Conservation (phyloP, 805 yeast genomes). For the Spathaspora sp. region DNA sequence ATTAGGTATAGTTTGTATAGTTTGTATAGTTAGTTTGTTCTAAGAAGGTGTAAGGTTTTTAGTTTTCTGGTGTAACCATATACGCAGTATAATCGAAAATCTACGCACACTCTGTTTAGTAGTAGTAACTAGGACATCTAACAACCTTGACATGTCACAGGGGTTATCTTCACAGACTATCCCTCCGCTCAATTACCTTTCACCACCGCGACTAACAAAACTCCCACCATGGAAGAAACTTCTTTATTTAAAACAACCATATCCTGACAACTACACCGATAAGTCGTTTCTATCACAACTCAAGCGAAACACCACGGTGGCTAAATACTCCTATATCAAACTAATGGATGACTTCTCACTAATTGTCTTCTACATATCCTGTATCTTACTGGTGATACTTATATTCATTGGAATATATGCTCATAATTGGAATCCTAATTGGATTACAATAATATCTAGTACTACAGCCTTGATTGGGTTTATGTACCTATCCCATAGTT, state of each 20-base stretch:
- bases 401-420: constrained; percentile 63
- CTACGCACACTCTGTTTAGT: too few species aligned
- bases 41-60: background rate
- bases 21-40: background rate
- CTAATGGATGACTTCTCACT: constrained; percentile 71
- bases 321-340: constrained; percentile 57
- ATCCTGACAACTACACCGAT: constrained; percentile 91
- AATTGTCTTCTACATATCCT: constrained; percentile 62
- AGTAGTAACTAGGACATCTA: too few species aligned
- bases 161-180: background rate
- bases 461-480: constrained; percentile 31
- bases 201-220: background rate
- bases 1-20: background rate
- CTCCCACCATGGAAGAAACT: constrained; percentile 71
- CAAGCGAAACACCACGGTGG: constrained; percentile 71
- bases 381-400: constrained; percentile 59
- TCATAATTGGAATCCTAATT: constrained; percentile 46
- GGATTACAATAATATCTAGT: constrained; percentile 31
- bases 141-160: background rate
- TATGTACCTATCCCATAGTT: constrained; percentile 9
- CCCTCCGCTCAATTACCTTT: background rate
- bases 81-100: background rate
- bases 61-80: background rate
- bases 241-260: constrained; percentile 79
- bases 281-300: constrained; percentile 75